phyloP scores from a whole-genome alignment of 352 stramenopile genomes.

The Globisporangium barbulae region DNA sequence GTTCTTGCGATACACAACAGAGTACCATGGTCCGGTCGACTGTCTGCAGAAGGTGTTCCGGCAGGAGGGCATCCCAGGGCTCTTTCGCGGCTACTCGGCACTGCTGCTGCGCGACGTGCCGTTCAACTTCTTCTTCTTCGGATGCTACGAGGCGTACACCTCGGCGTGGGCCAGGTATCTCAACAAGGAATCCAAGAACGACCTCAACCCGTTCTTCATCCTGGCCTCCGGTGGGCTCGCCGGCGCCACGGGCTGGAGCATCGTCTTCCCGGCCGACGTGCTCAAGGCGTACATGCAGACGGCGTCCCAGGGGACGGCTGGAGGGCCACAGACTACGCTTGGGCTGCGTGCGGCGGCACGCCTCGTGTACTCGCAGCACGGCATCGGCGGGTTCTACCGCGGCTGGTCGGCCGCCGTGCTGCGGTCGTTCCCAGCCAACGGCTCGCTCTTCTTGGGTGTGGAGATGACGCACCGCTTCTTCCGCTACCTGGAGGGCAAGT shows the following conservation, averaged over 20 bases:
- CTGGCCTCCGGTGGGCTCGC: conserved; percentile 75
- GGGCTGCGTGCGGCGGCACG: conserved; percentile 47
- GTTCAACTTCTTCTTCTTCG: conserved; percentile 92
- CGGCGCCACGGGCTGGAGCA: conserved; percentile 75
- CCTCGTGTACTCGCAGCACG: conserved; percentile 61
- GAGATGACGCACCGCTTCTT: conserved; percentile 86
- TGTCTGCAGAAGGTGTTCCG: conserved; percentile 65
- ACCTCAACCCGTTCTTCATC: conserved; percentile 70
- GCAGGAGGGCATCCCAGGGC: conserved; percentile 53
- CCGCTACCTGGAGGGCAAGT: conserved; percentile 43
- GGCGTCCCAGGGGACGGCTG: conserved; percentile 19
- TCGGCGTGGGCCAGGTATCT: conserved; percentile 41
- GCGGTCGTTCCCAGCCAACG: conserved; percentile 86
- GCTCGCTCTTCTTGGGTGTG: conserved; percentile 86
- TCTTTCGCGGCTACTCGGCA: conserved; percentile 82
- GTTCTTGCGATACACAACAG: conserved; percentile 16
- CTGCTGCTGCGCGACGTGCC: conserved; percentile 84
- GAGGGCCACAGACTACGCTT: conserved; percentile 13
- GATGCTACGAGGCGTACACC: conserved; percentile 76
- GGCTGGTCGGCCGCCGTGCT: conserved; percentile 84
- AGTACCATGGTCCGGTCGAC: conserved; percentile 63
- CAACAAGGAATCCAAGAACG: conserved; percentile 58
- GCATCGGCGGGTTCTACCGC: conserved; percentile 79
- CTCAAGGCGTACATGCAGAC: conserved; percentile 87
- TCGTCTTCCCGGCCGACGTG: conserved; percentile 85